Evolutionary conservation across 2,329 filamentous ascomycete species (phyloP), one percentile per base, ranked within the genome.

Genomic region (Pleurostoma richardsiae): DNA sequence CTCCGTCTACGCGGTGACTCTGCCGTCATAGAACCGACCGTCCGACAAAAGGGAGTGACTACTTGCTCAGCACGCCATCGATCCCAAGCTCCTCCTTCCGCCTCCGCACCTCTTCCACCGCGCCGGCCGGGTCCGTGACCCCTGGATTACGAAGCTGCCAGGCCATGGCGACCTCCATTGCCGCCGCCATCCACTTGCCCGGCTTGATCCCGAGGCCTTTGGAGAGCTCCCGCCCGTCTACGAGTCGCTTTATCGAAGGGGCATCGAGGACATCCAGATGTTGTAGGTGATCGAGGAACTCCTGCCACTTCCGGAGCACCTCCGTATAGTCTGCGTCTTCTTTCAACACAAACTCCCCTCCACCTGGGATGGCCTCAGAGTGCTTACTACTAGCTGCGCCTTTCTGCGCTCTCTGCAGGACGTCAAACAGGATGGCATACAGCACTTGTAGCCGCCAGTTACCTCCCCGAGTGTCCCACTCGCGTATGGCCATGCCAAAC

Each of bases 81-180:
- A 77, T 76, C 1, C 68, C 73, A 45, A 87, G 58, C 57, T 86
- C 80, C 28, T 69, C 62, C 49, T 68, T 73, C 51, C 68, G 72
- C 45, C 58, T 63, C 41, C 67, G 64, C 28, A 89, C 75, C 57
- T 84, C 80, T 41, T 83, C 75, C 45, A 90, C 67, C 1, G 77
- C 83, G 3, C 71, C 77, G 5, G 68, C 57, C 5, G 73, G 65
- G 51, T 91, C 85, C 4, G 75, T 79, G 48, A 71, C 72, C 4
- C 74, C 74, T 0, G 90, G 89, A 59, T 97, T 82, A 36, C 88
- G 79, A 44, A 97, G 76, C 66, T 97, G 94, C 90, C 91, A 97
- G 50, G 83, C 83, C 65, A 95, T 80, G 50, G 89, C 87, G 4
- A 90, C 72, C 30, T 95, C 86, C 41, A 96, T 69, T 4, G 90